phyloP scores from a whole-genome alignment of 306 rosid genomes.

The Crotalaria pallida region DNA sequence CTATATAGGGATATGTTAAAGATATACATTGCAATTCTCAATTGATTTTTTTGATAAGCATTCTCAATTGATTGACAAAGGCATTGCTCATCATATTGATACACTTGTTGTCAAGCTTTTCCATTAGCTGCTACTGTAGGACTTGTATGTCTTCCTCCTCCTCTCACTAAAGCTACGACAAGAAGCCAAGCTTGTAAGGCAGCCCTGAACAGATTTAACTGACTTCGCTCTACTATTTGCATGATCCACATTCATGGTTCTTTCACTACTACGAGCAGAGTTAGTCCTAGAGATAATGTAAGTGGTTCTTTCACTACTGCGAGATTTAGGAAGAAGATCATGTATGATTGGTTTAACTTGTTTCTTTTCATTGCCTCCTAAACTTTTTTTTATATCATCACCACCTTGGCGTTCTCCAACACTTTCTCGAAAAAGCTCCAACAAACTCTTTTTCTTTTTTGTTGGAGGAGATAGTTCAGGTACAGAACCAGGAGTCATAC shows the following conservation, averaged over 20 bases:
- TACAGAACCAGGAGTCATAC: constrained; percentile 19
- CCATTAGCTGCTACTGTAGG: constrained; percentile 56
- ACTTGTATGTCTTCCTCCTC: constrained; percentile 60
- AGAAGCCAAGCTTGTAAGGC: constrained; percentile 77
- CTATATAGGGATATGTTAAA: constrained; percentile 27
- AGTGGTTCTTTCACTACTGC: constrained; percentile 52
- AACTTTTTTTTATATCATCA: constrained; percentile 11
- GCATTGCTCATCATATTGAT: neutral
- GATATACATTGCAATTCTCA: constrained; percentile 33
- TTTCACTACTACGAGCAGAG: constrained; percentile 54
- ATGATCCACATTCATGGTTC: constrained; percentile 41
- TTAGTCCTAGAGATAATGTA: constrained; percentile 35
- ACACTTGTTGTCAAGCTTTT: constrained; percentile 24
- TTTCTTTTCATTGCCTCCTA: constrained; percentile 14
- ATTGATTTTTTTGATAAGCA: constrained; percentile 15
- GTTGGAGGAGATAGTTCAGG: constrained; percentile 54
- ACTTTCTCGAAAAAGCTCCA: constrained; percentile 75
- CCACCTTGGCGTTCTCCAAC: constrained; percentile 27
- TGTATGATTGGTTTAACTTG: constrained; percentile 31
- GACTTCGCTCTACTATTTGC: constrained; percentile 29
- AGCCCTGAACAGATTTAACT: constrained; percentile 48
- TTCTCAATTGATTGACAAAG: neutral
- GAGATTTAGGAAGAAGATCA: constrained; percentile 41
- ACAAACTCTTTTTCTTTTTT: constrained; percentile 55
- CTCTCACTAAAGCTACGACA: constrained; percentile 62